Evolutionary conservation across 805 yeast genomes (phyloP).

Genomic region (Teunomyces cretensis): DNA sequence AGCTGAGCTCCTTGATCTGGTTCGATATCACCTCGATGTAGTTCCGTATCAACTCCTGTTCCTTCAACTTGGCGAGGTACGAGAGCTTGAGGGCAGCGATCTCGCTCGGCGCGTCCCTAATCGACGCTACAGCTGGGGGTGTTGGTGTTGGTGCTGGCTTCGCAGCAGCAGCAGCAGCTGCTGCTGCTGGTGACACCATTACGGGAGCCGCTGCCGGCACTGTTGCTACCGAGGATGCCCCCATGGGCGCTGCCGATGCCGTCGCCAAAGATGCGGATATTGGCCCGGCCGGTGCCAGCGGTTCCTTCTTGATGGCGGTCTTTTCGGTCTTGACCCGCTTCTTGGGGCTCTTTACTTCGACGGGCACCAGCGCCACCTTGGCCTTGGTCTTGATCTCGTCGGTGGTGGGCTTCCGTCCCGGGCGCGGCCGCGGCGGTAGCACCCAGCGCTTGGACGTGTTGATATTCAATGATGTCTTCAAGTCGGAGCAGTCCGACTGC

Average conservation of each 20-base stretch:
- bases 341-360: constrained; percentile 4
- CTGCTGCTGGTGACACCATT: neutral
- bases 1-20: constrained; percentile 42
- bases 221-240: neutral
- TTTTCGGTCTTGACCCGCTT: constrained; percentile 7
- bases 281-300: neutral
- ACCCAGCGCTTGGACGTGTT: constrained; percentile 43
- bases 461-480: constrained; percentile 23
- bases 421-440: constrained; percentile 41
- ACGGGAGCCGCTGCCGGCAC: neutral
- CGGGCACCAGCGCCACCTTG: neutral
- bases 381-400: constrained; percentile 7
- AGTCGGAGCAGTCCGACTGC: constrained; percentile 5
- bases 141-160: neutral
- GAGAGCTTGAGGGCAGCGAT: constrained; percentile 26
- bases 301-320: constrained; percentile 1
- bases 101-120: constrained; percentile 12
- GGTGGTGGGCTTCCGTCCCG: constrained; percentile 39
- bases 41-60: constrained; percentile 42
- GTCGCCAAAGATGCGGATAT: no score
- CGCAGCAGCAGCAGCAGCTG: no score
- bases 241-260: no score
- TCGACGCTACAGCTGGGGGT: constrained; percentile 6
- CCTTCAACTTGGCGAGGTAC: constrained; percentile 39
- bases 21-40: constrained; percentile 42